Percentiles rank a stretch among this genome's conserved stretches.
Conservation (phyloP, 768 basidiomycete genomes). For the Paxillus ammoniavirescens region DNA sequence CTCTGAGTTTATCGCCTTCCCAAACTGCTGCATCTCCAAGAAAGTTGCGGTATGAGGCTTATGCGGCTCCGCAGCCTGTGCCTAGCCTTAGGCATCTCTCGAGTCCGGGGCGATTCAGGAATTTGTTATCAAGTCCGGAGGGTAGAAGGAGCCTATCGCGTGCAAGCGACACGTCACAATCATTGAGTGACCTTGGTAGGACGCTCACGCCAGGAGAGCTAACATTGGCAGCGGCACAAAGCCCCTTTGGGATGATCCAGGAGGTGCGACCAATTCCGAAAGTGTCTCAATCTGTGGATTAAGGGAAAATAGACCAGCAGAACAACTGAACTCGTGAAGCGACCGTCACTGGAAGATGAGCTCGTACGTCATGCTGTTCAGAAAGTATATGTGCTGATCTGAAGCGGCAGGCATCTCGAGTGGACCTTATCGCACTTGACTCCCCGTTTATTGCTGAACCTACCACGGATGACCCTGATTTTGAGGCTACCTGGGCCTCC, state of each 20-base stretch:
- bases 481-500: constrained; percentile 57
- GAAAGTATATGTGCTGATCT: constrained; percentile 12
- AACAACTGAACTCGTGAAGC: neutral
- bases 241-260: constrained; percentile 3
- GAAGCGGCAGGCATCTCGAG: constrained; percentile 30
- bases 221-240: constrained; percentile 24
- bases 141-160: constrained; percentile 33
- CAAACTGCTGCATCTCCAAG: constrained; percentile 33
- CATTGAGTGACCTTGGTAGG: constrained; percentile 23
- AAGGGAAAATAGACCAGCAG: constrained; percentile 10
- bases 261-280: constrained; percentile 18
- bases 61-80: constrained; percentile 57
- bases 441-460: constrained; percentile 62
- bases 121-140: constrained; percentile 37
- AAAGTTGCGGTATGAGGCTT: constrained; percentile 68
- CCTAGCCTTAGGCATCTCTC: constrained; percentile 41
- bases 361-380: constrained; percentile 15
- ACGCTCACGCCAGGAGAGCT: constrained; percentile 33
- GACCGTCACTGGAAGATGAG: constrained; percentile 10
- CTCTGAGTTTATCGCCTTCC: constrained; percentile 17
- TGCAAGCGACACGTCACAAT: constrained; percentile 20
- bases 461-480: constrained; percentile 36
- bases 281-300: neutral
- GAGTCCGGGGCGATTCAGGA: constrained; percentile 30
- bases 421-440: constrained; percentile 74